Base-by-base conservation (phyloP, 2,329 filamentous ascomycete genomes). In the Cladosporium oxysporum region DNA sequence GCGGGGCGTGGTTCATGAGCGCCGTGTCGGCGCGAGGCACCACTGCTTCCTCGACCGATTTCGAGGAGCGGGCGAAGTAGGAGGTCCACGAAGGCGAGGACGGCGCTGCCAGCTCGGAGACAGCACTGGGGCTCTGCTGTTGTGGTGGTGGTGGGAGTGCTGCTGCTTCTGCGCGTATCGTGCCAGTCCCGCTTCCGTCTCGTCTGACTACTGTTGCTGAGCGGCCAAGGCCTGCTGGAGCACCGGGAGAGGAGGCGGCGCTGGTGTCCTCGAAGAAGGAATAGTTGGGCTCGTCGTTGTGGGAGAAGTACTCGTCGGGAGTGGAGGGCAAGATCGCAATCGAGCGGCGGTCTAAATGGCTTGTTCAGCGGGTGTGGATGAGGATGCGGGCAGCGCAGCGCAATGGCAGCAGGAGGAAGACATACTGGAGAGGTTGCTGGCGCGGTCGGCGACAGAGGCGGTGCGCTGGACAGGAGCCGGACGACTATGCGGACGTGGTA, bases 1-100 rank as follows among this genome's bases (percentile, higher is more conserved):
- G 66, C 31, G 73, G 70, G 57, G 70, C 67, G 60, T 70, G 63
- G 71, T 71, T 76, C 74, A 76, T 76, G 69, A 72, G 64, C 71
- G 69, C 69, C 49, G 55, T 12, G 31, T 64, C 61, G 58, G 63
- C 63, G 55, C 63, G 63, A 65, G 55, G 61, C 50, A 63, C 61
- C 61, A 31, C 61, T 55, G 61, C 33, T 41, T 53, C 55, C 50
- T 62, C 59, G 49, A 52, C 37, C 53, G 61, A 33, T 53, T 49
- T 26, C 60, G 52, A 58, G 61, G 65, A 57, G 59, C 59, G 62
- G 60, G 33, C 55, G 55, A 60, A 55, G 44, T 44, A 33, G 49
- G 67, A 50, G n/a, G 53, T 33, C 53, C 57, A 58, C 31, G 29
- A 18, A 26, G 61, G 65, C 44, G 65, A 64, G 63, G 65, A 61